Evolutionary conservation across 805 yeast genomes (phyloP).

Genomic region (Candida gorgasii): DNA sequence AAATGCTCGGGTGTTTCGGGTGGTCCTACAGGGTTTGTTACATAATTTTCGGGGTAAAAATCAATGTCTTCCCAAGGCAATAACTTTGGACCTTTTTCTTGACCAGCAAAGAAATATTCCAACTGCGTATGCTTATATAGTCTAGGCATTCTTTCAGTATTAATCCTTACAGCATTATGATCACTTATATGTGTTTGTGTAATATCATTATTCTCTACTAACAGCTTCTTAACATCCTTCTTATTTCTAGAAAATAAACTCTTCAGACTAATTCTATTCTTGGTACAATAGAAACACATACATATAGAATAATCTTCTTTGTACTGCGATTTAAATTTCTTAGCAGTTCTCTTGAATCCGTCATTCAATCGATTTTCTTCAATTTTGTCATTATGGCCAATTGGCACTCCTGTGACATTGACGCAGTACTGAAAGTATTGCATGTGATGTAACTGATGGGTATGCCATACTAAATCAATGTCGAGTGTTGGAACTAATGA

Average conservation of each 20-base stretch:
- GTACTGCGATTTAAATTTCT: neutral
- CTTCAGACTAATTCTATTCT: neutral
- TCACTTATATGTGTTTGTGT: neutral
- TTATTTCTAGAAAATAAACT: neutral
- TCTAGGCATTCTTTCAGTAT: neutral
- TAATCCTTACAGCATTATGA: constrained; percentile 1
- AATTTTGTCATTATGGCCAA: constrained; percentile 26
- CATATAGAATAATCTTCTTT: constrained; percentile 5
- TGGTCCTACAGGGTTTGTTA: neutral
- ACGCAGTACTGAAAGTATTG: constrained; percentile 1
- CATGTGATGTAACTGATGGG: constrained; percentile 6
- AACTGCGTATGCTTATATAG: neutral
- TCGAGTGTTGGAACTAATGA: constrained; percentile 9
- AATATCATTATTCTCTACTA: neutral
- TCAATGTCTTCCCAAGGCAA: neutral
- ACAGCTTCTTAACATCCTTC: neutral
- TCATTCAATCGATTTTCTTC: constrained; percentile 20
- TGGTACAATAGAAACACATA: constrained; percentile 4
- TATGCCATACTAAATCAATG: constrained; percentile 12
- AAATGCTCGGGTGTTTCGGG: neutral
- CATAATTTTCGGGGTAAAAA: neutral
- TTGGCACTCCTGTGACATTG: constrained; percentile 3
- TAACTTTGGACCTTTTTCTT: neutral
- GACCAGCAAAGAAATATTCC: neutral
- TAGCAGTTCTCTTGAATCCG: constrained; percentile 18